Evolutionary conservation across 306 rosid genomes (phyloP), one percentile per base, ranked within the genome.

Genomic region (Dalbergia cochinchinensis): DNA sequence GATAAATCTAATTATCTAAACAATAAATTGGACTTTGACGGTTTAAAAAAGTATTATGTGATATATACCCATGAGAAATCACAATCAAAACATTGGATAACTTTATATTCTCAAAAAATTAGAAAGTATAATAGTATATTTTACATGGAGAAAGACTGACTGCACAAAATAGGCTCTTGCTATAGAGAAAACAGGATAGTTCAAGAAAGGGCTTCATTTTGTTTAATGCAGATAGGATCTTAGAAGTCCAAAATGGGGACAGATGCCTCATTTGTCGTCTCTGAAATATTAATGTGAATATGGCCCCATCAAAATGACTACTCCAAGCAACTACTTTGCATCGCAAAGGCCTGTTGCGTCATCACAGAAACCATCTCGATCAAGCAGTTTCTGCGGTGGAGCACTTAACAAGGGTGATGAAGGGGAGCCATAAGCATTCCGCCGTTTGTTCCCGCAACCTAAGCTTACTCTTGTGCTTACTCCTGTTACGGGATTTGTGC

Each of bases 381-480:
- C 82, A 7, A 90, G 97, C 77, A 94, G 62, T 69, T 82, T 90
- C 71, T 73, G 80, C 4, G 97, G 98, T 7, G 97, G 97, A 37
- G 95, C 92, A 73, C 97, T 91, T 50, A 91, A 77, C 14, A 91
- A 86, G 7, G 98, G 95, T 76, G 98, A 91, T 6, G 89, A 86
- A 10, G 89, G 89, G 37, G 74, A 22, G 19, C 87, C 89, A 60
- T 91, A 91, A 44, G 97, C 98, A 73, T 90, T 94, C 77, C 95
- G 84, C 31, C 97, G 79, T 78, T 88, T 94, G 85, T 94, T 94
- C 60, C 98, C 97, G 10, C 98, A 94, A 18, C 97, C 98, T 74
- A 86, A 86, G 76, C 89, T 86, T 42, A 37, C 61, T 76, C 89
- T 83, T 62, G 89, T 86, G 87, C 89, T 86, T 61, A 86, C 89